Evolutionary conservation across 805 yeast genomes (phyloP).

Genomic region (Kluyveromyces dobzhanskii): DNA sequence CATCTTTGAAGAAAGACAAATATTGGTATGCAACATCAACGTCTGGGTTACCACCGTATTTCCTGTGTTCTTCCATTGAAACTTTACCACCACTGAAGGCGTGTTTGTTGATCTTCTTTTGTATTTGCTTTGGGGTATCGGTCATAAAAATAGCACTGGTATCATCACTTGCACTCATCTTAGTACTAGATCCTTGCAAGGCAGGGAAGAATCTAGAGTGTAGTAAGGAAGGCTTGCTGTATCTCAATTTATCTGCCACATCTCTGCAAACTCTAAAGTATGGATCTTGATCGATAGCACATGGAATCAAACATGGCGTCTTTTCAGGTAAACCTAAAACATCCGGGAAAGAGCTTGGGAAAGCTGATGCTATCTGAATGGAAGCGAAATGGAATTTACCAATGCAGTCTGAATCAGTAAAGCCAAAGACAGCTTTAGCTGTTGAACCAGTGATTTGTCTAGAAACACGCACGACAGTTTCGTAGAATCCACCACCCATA

Average conservation of each 20-base stretch:
- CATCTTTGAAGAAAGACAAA: conserved; percentile 79
- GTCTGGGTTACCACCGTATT: conserved; percentile 87
- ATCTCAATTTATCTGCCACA: conserved; percentile 89
- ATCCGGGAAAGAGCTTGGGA: conserved; percentile 93
- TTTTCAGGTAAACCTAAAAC: conserved; percentile 78
- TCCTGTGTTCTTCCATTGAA: conserved; percentile 83
- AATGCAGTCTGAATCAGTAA: conserved; percentile 88
- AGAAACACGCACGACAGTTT: conserved; percentile 84
- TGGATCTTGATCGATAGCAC: conserved; percentile 99
- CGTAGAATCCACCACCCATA: conserved; percentile 92
- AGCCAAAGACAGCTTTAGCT: conserved; percentile 94
- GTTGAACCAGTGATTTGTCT: conserved; percentile 96
- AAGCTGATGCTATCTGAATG: conserved; percentile 91
- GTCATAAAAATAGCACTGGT: conserved; percentile 91
- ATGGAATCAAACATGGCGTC: conserved; percentile 94
- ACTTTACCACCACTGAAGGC: conserved; percentile 94
- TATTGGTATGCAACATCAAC: conserved; percentile 94
- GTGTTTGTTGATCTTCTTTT: conserved; percentile 90
- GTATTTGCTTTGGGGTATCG: conserved; percentile 85
- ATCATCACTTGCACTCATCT: conserved; percentile 93
- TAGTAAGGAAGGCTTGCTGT: conserved; percentile 80
- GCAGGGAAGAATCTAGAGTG: conserved; percentile 98
- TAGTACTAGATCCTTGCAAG: conserved; percentile 89
- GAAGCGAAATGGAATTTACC: conserved; percentile 95
- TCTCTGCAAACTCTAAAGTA: conserved; percentile 96